Base-by-base conservation (phyloP, 2,329 filamentous ascomycete species). In the Diaporthe sp. region DNA sequence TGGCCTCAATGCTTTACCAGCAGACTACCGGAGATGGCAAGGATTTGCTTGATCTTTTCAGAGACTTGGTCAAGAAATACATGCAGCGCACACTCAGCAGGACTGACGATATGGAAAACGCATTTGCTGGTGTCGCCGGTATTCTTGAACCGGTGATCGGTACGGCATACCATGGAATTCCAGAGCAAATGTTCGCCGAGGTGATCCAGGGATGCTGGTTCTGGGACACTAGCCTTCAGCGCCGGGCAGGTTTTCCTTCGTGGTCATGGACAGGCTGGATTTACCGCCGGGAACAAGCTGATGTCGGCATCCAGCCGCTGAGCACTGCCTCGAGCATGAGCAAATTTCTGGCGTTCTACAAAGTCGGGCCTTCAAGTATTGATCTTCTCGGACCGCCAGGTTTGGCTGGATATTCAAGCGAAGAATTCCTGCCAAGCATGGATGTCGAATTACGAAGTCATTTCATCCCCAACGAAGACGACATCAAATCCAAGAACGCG, bases 211-310 rank as follows among this genome's bases (percentile, higher is more conserved):
- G 72, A 22, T 60, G 60, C 47, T 74, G 72, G 72, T 70, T 68
- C 12, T 70, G 61, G 61, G 63, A 74, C 37, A 60, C 63, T 7
- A 49, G 60, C 49, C 60, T 74, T 34, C 61, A 55, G 15, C 72
- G 51, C 49, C 72, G 72, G 8, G 22, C 13, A 34, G 72, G 49
- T 2, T 74, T 74, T 17, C 63, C 72, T 1, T 74, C 61, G 3
- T 74, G 72, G 72, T 74, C 72, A 17, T 74, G 72, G 72, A 74
- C 72, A 1, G 72, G 72, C 9, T 74, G 72, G 61, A 44, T 74
- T 8, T 74, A 74, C 20, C n/a, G 49, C 31, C 60, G 20, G 25
- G 72, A 74, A 39, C 72, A 74, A 44, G 72, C 72, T 13, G 65
- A 68, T 8, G 34, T 68, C n/a, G 47, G 65, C 13, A 68, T 68